Evolutionary conservation across 169 alveolate genomes (phyloP), one percentile per base, ranked within the genome.

Genomic region (Plasmodium yoelii): DNA sequence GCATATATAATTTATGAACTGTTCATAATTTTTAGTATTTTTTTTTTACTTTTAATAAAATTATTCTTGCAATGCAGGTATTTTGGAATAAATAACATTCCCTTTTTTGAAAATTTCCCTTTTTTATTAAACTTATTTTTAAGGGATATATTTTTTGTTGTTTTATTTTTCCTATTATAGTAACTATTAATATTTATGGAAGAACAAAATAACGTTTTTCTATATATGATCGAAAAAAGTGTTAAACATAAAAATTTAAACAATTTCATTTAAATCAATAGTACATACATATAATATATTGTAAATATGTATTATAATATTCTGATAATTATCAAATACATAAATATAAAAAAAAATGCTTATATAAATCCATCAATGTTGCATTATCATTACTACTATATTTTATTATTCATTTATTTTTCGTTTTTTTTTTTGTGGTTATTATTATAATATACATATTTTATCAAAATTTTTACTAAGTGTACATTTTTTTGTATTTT

Each of bases 211-310:
- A 42, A 22, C 42, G 42, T 34, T 34, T 67, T 67, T 67, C 56
- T 80, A 56, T 67, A 8, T 49, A 64, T 67, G 65, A 55, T 39
- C 15, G 65, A 18, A 49, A 80, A 65, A 67, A 80, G 74, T 22
- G 68, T 12, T 10, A 59, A 46, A 19, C 22, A 80, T 67, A 80
- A 53, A 15, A 51, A 80, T 55, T 18, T 67, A 19, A 67, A 80
- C 24, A 80, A 44, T 67, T 80, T 80, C 90, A 80, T 80, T 80
- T 80, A 80, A 19, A 39, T 55, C 67, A 26, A 55, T 80, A 34
- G 59, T 46, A 64, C 77, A 77, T 64, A 15, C 39, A 24, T 65
- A 77, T 61, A 44, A 46, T 63, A 56, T 56, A 22, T 51, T 28
- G 39, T 28, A 3, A 34, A 9, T 51, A 18, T 19, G 60, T 15